Evolutionary conservation across 2,329 filamentous ascomycete genomes (phyloP), one percentile per base, ranked within the genome.

Genomic region (Penicillium sp.): DNA sequence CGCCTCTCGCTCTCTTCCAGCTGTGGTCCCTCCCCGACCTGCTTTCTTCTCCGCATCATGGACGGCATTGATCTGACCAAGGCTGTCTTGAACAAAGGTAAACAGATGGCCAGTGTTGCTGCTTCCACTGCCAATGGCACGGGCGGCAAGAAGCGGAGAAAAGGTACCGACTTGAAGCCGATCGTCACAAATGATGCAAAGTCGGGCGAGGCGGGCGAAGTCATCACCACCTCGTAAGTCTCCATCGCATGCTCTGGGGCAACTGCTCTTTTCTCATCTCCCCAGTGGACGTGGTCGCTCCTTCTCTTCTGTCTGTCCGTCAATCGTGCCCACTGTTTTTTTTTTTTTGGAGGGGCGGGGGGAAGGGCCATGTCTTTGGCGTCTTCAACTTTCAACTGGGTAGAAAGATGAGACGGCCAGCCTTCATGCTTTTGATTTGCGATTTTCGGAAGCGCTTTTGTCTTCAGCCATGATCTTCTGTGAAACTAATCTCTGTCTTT

Each of bases 31-130:
- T 48, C 43, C 41, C 47, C 45, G 43, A 44, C 52, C 46, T 35
- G 34, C 42, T 34, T 27, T 40, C 33, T 27, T 49, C 54, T 53
- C 52, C 48, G 53, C 53, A 80, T 61, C 59, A 83, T 83, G 81
- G 83, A 83, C 73, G 79, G 80, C 64, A 75, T 74, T 64, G 79
- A 82, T 61, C 77, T 82, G 63, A 82, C 81, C 63, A 82, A 83
- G 68, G 78, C 79, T 48, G 80, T 80, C 62, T 78, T 83, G 68
- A 80, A 79, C 68, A 83, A 83, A 70, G 81, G 80, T 49, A 84
- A 84, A 69, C 78, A 82, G 66, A 80, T 82, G 65, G 79, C 79
- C 52, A 74, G 62, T 50, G 68, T 71, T 47, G 69, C 71, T 55
- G 65, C 70, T 26, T 66, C 66, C 51, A 65, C 70, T 53, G 69